A percentile compares a stretch with the other conserved stretches of the same genome.
These are phyloP conservation scores for Knufia petricola DNA, from an alignment of 2,329 filamentous ascomycete genomes.

Conservation along the genomic window DNA sequence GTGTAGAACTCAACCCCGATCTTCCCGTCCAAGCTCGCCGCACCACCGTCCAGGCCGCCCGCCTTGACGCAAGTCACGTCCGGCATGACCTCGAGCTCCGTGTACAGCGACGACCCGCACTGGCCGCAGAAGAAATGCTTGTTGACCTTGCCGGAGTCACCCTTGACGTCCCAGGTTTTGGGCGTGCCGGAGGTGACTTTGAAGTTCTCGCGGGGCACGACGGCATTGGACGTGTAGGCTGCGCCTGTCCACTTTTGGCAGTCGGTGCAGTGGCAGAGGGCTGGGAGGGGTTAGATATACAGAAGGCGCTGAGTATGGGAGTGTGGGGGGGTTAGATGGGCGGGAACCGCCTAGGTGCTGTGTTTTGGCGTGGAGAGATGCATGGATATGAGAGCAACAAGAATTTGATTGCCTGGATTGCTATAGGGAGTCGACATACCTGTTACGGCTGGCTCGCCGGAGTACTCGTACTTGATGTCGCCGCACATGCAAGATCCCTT, in stretches of 20 bases:
- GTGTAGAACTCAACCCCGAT: conserved; percentile 46
- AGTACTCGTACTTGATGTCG: conserved; percentile 25
- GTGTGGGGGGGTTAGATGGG: too few species aligned
- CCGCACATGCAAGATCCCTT: conserved; percentile 30
- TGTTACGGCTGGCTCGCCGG: conserved; percentile 19
- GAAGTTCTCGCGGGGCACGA: conserved; percentile 41
- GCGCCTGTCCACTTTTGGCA: conserved; percentile 49
- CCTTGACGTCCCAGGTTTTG: conserved; percentile 39
- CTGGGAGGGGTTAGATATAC: conserved; percentile 15
- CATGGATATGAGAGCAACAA: not conserved
- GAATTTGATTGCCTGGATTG: not conserved
- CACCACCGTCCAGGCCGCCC: conserved; percentile 42
- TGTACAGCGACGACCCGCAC: conserved; percentile 45
- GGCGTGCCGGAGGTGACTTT: conserved; percentile 41
- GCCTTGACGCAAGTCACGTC: conserved; percentile 43
- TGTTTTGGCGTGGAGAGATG: too few species aligned
- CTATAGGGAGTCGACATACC: not conserved
- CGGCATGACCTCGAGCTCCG: conserved; percentile 45
- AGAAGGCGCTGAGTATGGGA: too few species aligned
- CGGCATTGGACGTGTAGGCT: conserved; percentile 47
- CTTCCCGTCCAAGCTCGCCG: conserved; percentile 34
- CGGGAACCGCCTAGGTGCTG: too few species aligned
- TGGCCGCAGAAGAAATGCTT: conserved; percentile 47
- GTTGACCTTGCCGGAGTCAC: conserved; percentile 45
- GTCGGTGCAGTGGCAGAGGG: conserved; percentile 45